Evolutionary conservation across 257 asterid species (phyloP).

Genomic region (Oldenlandia corymbosa): DNA sequence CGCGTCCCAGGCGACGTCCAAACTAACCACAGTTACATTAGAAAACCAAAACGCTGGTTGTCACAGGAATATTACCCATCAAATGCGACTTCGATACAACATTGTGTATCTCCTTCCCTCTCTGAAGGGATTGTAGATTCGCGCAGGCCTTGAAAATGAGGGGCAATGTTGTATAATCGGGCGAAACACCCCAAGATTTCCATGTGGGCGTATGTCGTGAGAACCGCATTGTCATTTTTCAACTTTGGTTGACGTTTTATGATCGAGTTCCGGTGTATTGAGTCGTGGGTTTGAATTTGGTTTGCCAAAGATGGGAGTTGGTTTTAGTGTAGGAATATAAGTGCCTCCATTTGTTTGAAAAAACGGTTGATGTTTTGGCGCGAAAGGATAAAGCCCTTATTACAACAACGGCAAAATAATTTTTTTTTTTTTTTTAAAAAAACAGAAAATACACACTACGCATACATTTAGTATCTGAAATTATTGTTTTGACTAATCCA

Average conservation of each 20-base stretch:
- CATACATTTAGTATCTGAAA: too few relatives aligned
- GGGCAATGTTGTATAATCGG: conserved; percentile 16
- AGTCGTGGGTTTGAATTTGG: conserved; percentile 10
- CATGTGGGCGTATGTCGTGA: conserved; percentile 23
- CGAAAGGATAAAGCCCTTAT: too few relatives aligned
- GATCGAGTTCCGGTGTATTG: conserved; percentile 20
- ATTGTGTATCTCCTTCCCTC: conserved; percentile 23
- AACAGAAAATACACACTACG: too few relatives aligned
- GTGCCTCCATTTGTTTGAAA: conserved; percentile 21
- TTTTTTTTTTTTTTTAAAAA: too few relatives aligned
- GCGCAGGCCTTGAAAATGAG: conserved; percentile 34
- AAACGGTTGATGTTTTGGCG: background rate
- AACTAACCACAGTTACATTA: conserved; percentile 22
- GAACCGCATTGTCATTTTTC: conserved; percentile 24
- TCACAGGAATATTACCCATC: conserved; percentile 22
- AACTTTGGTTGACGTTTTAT: conserved; percentile 21
- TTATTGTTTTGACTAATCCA: too few relatives aligned
- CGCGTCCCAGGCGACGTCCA: conserved; percentile 11
- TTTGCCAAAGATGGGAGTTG: conserved; percentile 12
- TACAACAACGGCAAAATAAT: too few relatives aligned
- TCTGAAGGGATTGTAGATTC: conserved; percentile 17
- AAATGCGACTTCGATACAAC: conserved; percentile 5
- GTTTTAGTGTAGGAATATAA: conserved; percentile 10
- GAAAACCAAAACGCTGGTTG: conserved; percentile 22
- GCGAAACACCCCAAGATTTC: conserved; percentile 22